Conservation (phyloP, 306 rosid species). For the Nissolia schottii region DNA sequence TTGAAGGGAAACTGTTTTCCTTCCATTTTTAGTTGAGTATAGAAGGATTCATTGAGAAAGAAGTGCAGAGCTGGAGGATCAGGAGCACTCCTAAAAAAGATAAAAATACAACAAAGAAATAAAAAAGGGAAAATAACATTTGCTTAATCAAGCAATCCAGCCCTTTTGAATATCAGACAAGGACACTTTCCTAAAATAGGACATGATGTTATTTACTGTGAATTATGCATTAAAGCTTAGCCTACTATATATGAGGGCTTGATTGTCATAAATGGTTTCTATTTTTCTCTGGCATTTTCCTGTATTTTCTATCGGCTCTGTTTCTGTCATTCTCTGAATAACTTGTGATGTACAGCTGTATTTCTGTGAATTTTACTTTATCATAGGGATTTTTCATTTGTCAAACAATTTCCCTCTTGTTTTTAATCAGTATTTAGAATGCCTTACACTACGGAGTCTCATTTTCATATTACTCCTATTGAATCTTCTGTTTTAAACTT, state of each 20-base stretch:
- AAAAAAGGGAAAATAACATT: background rate
- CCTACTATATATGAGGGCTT: background rate
- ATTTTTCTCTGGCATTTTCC: background rate
- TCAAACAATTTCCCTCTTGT: background rate
- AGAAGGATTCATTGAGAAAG: background rate
- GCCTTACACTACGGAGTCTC: background rate
- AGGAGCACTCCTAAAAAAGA: background rate
- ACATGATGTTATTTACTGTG: background rate
- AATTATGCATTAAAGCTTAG: background rate
- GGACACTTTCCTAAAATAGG: background rate
- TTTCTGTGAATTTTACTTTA: background rate
- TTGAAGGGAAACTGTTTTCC: background rate
- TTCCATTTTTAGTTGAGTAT: background rate
- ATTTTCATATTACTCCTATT: background rate
- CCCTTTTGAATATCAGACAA: conserved; percentile 1
- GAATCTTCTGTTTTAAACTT: background rate
- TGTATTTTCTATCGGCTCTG: background rate
- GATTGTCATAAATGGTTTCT: conserved; percentile 1
- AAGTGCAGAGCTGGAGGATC: background rate
- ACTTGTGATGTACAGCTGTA: background rate
- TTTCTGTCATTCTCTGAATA: background rate
- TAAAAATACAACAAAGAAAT: background rate
- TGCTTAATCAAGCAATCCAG: background rate
- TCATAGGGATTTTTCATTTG: conserved; percentile 1
- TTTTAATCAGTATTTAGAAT: background rate